Evolutionary conservation across 1,139 yeast species (phyloP).

Genomic region (Suhomyces coccinellae): DNA sequence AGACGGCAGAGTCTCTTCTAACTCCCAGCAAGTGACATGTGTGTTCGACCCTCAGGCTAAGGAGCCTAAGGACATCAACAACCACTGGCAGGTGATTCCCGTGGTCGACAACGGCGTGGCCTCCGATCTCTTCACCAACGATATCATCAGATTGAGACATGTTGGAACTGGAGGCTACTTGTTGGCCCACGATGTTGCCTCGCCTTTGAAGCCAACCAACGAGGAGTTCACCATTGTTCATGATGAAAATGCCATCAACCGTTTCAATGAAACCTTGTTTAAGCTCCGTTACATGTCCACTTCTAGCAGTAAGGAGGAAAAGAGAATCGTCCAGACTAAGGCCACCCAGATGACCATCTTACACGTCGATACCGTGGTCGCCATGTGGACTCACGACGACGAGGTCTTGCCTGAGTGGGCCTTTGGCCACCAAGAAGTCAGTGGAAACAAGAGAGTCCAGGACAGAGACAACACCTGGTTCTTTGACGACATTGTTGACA

Average conservation of each 20-base stretch:
- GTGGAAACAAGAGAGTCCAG: constrained; percentile 81
- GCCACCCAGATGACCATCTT: constrained; percentile 66
- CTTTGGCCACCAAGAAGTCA: constrained; percentile 85
- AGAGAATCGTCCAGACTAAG: constrained; percentile 63
- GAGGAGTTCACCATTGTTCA: constrained; percentile 46
- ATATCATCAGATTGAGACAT: constrained; percentile 77
- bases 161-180: constrained; percentile 76
- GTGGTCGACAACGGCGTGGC: constrained; percentile 30
- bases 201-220: constrained; percentile 36
- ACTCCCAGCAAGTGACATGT: constrained; percentile 93
- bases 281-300: constrained; percentile 61
- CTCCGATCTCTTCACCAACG: constrained; percentile 50
- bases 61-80: constrained; percentile 55
- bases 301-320: constrained; percentile 44
- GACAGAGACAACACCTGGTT: constrained; percentile 74
- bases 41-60: constrained; percentile 32
- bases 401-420: constrained; percentile 92
- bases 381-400: constrained; percentile 93
- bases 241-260: constrained; percentile 53
- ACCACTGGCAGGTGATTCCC: constrained; percentile 88
- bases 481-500: constrained; percentile 68
- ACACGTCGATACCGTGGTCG: constrained; percentile 86
- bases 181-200: constrained; percentile 94
- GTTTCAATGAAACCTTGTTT: constrained; percentile 77
- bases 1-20: constrained; percentile 93